Conservation (phyloP, 1,284 basidiomycete genomes). For the Trametes sp. region DNA sequence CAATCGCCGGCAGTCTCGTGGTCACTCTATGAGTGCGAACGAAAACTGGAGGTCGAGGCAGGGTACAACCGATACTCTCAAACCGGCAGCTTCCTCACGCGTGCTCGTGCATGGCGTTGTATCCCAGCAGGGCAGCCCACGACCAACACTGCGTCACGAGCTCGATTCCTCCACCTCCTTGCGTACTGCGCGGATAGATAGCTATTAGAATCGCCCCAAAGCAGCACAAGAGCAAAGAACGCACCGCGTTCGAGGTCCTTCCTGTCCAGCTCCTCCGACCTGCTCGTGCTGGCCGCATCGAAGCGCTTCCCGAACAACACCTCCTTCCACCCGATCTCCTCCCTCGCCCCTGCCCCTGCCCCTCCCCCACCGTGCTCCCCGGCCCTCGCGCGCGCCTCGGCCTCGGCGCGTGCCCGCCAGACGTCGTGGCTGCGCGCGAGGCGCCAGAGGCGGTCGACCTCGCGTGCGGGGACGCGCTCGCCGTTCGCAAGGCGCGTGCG, state of each 20-base stretch:
- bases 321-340: conserved; percentile 44
- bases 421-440: conserved; percentile 31
- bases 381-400: conserved; percentile 18
- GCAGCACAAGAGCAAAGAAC: neutral
- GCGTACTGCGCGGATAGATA: conserved; percentile 6
- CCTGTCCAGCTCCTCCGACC: conserved; percentile 40
- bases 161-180: conserved; percentile 22
- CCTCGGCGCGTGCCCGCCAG: conserved; percentile 25
- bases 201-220: neutral
- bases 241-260: conserved; percentile 42
- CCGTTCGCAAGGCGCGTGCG: conserved; percentile 53
- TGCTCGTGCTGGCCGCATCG: conserved; percentile 25
- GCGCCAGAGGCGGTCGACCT: conserved; percentile 25
- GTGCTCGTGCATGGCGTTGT: neutral
- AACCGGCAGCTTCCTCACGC: neutral
- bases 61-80: too few relatives aligned
- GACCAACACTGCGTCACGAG: neutral
- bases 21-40: too few relatives aligned
- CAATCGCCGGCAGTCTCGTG: too few relatives aligned
- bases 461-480: conserved; percentile 24
- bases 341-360: conserved; percentile 25
- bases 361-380: conserved; percentile 23
- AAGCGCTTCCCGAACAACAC: conserved; percentile 39
- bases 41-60: too few relatives aligned
- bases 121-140: neutral